phyloP scores from a whole-genome alignment of 495 filamentous ascomycete genomes.

The Pseudotulostoma volvatum region DNA sequence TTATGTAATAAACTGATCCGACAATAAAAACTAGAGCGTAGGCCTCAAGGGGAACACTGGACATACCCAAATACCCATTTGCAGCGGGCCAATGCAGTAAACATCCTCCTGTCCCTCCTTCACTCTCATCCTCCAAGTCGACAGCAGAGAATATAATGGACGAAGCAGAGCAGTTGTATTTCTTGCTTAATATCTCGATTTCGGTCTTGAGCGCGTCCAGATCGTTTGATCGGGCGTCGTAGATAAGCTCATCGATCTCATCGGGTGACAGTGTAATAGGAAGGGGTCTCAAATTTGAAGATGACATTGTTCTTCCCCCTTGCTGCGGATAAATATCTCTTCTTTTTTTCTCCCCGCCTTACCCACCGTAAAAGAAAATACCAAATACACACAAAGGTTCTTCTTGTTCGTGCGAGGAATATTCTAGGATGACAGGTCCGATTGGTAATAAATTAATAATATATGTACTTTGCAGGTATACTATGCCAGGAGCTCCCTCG shows the following conservation, averaged over 20 bases:
- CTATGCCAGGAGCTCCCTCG: too few species aligned
- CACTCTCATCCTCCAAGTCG: constrained; percentile 55
- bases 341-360: too few species aligned
- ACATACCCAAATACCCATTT: constrained; percentile 68
- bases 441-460: too few species aligned
- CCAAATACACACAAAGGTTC: too few species aligned
- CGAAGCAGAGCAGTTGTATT: constrained; percentile 33
- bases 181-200: constrained; percentile 38
- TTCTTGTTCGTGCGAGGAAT: too few species aligned
- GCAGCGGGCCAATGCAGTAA: constrained; percentile 78
- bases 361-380: too few species aligned
- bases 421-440: too few species aligned
- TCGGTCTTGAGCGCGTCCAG: constrained; percentile 46
- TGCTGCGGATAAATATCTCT: too few species aligned
- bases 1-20: too few species aligned
- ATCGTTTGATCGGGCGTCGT: constrained; percentile 62
- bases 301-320: not conserved
- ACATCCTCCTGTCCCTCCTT: constrained; percentile 28
- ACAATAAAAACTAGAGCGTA: too few species aligned
- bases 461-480: too few species aligned
- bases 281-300: constrained; percentile 5
- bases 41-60: not conserved
- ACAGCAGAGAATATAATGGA: constrained; percentile 47
- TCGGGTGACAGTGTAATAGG: constrained; percentile 44
- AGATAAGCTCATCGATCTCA: constrained; percentile 75